Conservation (phyloP, 768 basidiomycete genomes). For the Boletus rufocinnamomeus region DNA sequence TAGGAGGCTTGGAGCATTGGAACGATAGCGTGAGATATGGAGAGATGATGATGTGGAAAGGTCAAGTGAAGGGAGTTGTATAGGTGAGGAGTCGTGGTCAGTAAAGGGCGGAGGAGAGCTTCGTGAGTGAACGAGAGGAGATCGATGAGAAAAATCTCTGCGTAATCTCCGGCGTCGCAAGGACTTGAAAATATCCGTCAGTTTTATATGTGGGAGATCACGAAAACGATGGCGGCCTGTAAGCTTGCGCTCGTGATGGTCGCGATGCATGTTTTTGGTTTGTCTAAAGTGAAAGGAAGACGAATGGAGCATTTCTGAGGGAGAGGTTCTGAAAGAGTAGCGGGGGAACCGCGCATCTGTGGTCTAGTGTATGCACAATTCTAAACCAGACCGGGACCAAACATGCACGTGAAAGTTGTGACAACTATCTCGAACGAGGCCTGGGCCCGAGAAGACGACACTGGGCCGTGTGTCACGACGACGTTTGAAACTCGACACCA, state of each 20-base stretch:
- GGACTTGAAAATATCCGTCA: constrained; percentile 25
- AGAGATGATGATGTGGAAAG: background rate
- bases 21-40: constrained; percentile 1
- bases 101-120: constrained; percentile 5
- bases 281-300: constrained; percentile 16
- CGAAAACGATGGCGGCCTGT: constrained; percentile 13
- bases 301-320: constrained; percentile 7
- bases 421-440: background rate
- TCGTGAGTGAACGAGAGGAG: constrained; percentile 6
- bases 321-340: background rate
- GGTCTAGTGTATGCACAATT: constrained; percentile 5
- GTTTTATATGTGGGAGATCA: constrained; percentile 23
- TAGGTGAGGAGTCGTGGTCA: constrained; percentile 10
- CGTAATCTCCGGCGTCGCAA: constrained; percentile 18
- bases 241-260: constrained; percentile 11
- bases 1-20: constrained; percentile 6
- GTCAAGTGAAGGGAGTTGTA: background rate
- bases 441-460: background rate
- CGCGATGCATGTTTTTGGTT: constrained; percentile 14
- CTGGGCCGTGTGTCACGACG: background rate
- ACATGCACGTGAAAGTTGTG: background rate
- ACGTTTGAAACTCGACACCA: background rate
- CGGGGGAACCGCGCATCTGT: background rate
- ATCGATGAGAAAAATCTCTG: constrained; percentile 5
- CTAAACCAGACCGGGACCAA: constrained; percentile 16